These are phyloP conservation scores for Tulasnella sp. DNA, from an alignment of 768 basidiomycete genomes.

Conservation along the genomic window DNA sequence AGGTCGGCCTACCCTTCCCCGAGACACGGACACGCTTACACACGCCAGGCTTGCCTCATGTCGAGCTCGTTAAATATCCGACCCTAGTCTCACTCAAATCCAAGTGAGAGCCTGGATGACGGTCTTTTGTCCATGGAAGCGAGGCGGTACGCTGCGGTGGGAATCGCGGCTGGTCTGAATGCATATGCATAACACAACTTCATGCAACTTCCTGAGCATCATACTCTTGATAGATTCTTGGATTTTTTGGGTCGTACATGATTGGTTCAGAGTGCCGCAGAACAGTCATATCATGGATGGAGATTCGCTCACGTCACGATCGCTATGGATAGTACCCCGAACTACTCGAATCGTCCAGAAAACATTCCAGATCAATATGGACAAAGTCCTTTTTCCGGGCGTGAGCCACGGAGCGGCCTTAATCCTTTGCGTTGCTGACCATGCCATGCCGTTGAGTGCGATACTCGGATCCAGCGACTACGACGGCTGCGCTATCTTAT, in stretches of 20 bases:
- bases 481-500: background rate
- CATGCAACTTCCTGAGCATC: background rate
- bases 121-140: background rate
- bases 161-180: background rate
- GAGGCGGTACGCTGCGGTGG: background rate
- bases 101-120: background rate
- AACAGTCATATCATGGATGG: background rate
- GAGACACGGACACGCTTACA: no score
- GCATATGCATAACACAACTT: background rate
- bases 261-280: background rate
- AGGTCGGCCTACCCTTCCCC: no score
- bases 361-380: background rate
- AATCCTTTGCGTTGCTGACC: background rate
- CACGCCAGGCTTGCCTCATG: background rate
- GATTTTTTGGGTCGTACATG: background rate
- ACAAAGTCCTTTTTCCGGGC: background rate
- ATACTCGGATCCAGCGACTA: background rate
- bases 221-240: background rate
- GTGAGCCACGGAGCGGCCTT: background rate
- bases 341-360: no score
- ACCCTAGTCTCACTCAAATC: background rate
- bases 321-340: background rate
- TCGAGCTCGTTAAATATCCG: background rate
- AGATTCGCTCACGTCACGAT: background rate
- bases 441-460: background rate